Evolutionary conservation across 106 monocot species (phyloP).

Genomic region (Cymbidium sinense): DNA sequence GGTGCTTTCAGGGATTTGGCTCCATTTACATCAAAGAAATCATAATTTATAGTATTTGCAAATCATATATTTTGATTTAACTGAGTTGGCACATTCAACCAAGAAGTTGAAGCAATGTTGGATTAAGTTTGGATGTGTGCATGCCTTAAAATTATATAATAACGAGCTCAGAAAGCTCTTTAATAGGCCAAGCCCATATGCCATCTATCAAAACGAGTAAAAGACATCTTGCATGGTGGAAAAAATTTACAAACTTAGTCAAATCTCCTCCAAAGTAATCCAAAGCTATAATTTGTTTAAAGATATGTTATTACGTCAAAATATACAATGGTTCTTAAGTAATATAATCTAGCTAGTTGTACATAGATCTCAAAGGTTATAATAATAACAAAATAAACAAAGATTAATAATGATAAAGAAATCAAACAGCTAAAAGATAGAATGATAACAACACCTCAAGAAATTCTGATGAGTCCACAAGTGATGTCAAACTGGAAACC

Average conservation of each 20-base stretch:
- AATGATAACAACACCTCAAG: constrained; percentile 50
- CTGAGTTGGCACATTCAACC: neutral
- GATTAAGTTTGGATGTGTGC: neutral
- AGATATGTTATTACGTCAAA: neutral
- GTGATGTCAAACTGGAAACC: constrained; percentile 70
- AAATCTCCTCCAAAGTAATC: neutral
- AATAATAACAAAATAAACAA: neutral
- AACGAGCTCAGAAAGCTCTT: neutral
- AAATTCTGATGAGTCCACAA: constrained; percentile 69
- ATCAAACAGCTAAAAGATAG: neutral
- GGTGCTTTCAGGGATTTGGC: neutral
- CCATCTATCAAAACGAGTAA: neutral
- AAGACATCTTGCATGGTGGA: neutral
- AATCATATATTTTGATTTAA: neutral
- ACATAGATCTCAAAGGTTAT: neutral
- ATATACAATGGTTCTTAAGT: neutral
- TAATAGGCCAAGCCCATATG: neutral
- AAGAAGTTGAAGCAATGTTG: neutral
- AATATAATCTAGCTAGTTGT: neutral
- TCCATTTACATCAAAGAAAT: neutral
- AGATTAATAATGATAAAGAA: neutral
- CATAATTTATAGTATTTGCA: neutral
- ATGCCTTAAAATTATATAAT: neutral
- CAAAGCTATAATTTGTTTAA: neutral
- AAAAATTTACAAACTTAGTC: neutral